phyloP scores from a whole-genome alignment of 106 monocot species.

The Allium cepa region DNA sequence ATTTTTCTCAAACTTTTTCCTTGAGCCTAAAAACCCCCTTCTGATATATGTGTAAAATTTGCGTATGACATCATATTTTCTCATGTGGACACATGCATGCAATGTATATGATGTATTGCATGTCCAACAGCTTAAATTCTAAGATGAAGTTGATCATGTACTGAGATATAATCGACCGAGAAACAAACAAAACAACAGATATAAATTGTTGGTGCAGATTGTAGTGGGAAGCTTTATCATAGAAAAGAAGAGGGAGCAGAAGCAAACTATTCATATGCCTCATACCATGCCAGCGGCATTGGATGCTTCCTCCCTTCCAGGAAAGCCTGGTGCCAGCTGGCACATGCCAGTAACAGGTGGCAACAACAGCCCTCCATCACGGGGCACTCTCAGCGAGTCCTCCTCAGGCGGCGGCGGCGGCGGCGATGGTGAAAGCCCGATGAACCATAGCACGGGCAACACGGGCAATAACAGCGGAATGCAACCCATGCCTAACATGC shows the following conservation, averaged over 20 bases:
- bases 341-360: constrained; percentile 3
- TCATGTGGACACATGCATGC: too few relatives aligned
- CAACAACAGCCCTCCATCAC: constrained; percentile 41
- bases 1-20: too few relatives aligned
- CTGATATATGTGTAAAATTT: background rate
- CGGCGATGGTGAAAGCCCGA: constrained; percentile 51
- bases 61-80: background rate
- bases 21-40: too few relatives aligned
- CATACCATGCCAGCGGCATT: background rate
- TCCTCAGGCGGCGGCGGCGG: constrained; percentile 42
- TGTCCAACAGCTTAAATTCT: too few relatives aligned
- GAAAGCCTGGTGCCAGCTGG: constrained; percentile 11
- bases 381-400: constrained; percentile 53
- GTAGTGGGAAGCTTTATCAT: constrained; percentile 79
- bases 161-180: background rate
- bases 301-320: background rate
- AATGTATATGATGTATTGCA: too few relatives aligned
- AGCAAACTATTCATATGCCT: constrained; percentile 4
- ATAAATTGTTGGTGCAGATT: constrained; percentile 29
- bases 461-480: constrained; percentile 29
- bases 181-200: background rate
- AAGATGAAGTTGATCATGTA: background rate
- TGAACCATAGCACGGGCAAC: constrained; percentile 35
- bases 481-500: constrained; percentile 32
- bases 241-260: constrained; percentile 65